Conservation (phyloP, 208 protist species). For the Crithidia sp. region DNA sequence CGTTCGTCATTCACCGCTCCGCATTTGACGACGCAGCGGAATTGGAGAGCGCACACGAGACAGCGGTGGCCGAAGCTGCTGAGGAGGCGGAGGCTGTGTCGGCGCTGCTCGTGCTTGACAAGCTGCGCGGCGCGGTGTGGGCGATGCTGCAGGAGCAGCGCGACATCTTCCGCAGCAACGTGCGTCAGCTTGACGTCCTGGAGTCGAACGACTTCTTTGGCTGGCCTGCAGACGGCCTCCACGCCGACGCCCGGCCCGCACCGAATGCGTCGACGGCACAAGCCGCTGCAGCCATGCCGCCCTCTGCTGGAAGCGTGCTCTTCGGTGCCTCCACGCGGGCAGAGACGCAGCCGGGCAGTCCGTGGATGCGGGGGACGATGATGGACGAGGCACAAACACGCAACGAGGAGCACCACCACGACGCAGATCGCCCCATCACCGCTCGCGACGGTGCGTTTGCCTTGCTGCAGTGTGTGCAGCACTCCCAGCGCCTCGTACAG, state of each 20-base stretch:
- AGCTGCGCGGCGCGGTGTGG: constrained; percentile 35
- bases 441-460: constrained; percentile 41
- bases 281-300: neutral
- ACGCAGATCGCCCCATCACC: neutral
- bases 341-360: neutral
- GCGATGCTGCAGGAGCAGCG: constrained; percentile 36
- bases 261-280: neutral
- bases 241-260: neutral
- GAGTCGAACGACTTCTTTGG: constrained; percentile 18
- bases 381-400: neutral
- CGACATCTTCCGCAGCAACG: constrained; percentile 26
- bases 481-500: constrained; percentile 24
- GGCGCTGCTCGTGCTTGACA: constrained; percentile 26
- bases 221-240: neutral
- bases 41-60: constrained; percentile 5
- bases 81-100: constrained; percentile 16
- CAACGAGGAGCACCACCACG: neutral
- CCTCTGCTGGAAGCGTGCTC: neutral
- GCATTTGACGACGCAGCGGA: constrained; percentile 17
- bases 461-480: constrained; percentile 39
- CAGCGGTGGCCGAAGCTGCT: constrained; percentile 4
- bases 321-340: neutral
- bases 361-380: neutral
- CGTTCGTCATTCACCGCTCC: neutral
- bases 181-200: constrained; percentile 15